phyloP scores from a whole-genome alignment of 2,329 filamentous ascomycete species.

The Westerdykella aurantiaca region DNA sequence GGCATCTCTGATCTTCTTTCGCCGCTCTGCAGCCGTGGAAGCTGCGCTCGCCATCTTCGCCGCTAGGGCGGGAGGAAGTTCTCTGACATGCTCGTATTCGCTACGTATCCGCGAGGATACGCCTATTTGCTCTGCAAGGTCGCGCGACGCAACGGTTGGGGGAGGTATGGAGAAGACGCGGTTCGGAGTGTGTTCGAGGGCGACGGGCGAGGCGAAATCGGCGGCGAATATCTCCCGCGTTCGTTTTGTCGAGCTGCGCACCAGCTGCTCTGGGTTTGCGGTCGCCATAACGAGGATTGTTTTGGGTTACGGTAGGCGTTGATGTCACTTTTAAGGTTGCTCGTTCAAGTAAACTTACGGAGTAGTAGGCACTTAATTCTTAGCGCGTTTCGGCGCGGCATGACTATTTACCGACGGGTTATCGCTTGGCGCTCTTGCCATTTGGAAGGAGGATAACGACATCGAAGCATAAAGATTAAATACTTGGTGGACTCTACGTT shows the following conservation, averaged over 20 bases:
- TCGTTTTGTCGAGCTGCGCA: constrained; percentile 47
- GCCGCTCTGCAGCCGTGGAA: constrained; percentile 52
- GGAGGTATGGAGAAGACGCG: constrained; percentile 40
- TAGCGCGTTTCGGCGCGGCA: background rate
- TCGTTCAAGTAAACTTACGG: background rate
- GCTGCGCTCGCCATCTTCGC: constrained; percentile 67
- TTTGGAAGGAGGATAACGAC: too few species aligned
- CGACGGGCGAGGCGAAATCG: constrained; percentile 44
- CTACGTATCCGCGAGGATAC: constrained; percentile 56
- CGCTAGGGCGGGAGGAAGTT: constrained; percentile 70
- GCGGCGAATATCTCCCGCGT: constrained; percentile 51
- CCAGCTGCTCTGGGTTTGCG: constrained; percentile 20
- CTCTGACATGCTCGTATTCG: constrained; percentile 74
- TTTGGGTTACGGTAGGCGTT: background rate
- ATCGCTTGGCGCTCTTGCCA: background rate
- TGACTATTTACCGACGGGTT: background rate
- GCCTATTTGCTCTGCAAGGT: constrained; percentile 42
- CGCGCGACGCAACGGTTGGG: constrained; percentile 40
- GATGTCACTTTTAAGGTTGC: background rate
- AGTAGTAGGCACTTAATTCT: background rate
- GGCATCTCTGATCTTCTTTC: constrained; percentile 55
- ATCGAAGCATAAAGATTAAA: too few species aligned
- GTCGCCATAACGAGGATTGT: background rate
- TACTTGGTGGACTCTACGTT: too few species aligned
- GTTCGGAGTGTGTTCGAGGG: constrained; percentile 39